Percentiles rank a stretch among this genome's conserved stretches.
These are phyloP conservation scores for Phytophthora sansomeana DNA, from an alignment of 352 stramenopile species.

Conservation along the genomic window DNA sequence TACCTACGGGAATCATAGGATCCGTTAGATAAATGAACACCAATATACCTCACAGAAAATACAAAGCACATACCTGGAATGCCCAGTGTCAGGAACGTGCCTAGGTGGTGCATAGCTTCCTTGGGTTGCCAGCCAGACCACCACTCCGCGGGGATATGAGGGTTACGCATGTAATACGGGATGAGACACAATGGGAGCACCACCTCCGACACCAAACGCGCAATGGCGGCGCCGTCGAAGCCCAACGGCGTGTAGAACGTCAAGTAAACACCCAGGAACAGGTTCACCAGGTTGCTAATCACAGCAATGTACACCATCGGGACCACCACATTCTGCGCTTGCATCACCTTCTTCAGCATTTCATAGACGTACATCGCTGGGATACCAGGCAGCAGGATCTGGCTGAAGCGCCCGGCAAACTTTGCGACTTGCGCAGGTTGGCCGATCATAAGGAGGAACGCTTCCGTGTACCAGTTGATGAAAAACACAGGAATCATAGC, in stretches of 20 bases:
- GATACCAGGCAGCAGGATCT: slow-evolving; percentile 69
- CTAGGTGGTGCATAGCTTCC: slow-evolving; percentile 57
- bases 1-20: slow-evolving; percentile 22
- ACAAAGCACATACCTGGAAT: slow-evolving; percentile 81
- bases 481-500: slow-evolving; percentile 68
- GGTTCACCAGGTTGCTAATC: slow-evolving; percentile 81
- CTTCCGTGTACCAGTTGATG: slow-evolving; percentile 79
- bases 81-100: slow-evolving; percentile 72
- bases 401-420: slow-evolving; percentile 78
- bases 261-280: slow-evolving; percentile 75
- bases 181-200: slow-evolving; percentile 65
- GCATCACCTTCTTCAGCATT: slow-evolving; percentile 85
- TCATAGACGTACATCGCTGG: slow-evolving; percentile 89
- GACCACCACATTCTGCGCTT: slow-evolving; percentile 87
- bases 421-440: slow-evolving; percentile 69
- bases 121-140: slow-evolving; percentile 75
- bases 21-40: too few species aligned
- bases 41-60: slow-evolving; percentile 14
- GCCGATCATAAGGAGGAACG: slow-evolving; percentile 68
- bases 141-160: slow-evolving; percentile 51
- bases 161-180: slow-evolving; percentile 71
- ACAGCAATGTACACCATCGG: slow-evolving; percentile 88
- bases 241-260: slow-evolving; percentile 82
- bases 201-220: slow-evolving; percentile 64
- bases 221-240: slow-evolving; percentile 84